Evolutionary conservation across 352 stramenopile species (phyloP), one percentile per base, ranked within the genome.

Genomic region (Phytophthora tubulina): DNA sequence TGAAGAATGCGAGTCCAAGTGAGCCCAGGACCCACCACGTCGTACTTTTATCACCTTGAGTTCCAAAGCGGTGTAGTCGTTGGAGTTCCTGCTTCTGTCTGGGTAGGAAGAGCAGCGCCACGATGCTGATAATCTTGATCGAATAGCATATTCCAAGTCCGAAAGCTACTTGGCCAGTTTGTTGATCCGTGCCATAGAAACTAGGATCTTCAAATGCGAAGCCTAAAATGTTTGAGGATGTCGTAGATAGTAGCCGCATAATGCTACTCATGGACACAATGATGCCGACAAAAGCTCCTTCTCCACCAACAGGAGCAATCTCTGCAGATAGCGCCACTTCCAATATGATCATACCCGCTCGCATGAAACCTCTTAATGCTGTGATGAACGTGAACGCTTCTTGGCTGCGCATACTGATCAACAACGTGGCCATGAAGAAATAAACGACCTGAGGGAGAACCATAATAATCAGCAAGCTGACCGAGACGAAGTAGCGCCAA

Each of bases 231-330:
- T 88, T 90, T 4, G 83, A 86, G 42, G 69, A 63, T 0, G 79
- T 87, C 3, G 80, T 80, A 0, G 78, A 74, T 0, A 89, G 42
- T 13, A 91, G 54, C 15, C 81, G 54, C 77, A 88, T 85, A 59
- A 86, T 86, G 11, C 66, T 79, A 11, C 74, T 75, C 67, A 88
- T 80, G 0, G 85, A 90, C 33, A 85, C 75, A 56, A 93, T 59
- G 8, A 87, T 53, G 6, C 85, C 85, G 0, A 89, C 46, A 6
- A 85, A 82, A 4, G 82, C 79, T 7, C 85, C 85, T 78, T 92
- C 85, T 17, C 73, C 81, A 31, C 78, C 79, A 1, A 76, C 68
- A 8, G 80, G 81, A 8, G 82, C 79, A 39, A 91, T 89, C 67
- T 92, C 85, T 1, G 85, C 74, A 2, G 70, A 71, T 32, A 88